A percentile compares a stretch with the other conserved stretches of the same genome.
phyloP scores from a whole-genome alignment of 306 rosid species.

The Purshia tridentata region DNA sequence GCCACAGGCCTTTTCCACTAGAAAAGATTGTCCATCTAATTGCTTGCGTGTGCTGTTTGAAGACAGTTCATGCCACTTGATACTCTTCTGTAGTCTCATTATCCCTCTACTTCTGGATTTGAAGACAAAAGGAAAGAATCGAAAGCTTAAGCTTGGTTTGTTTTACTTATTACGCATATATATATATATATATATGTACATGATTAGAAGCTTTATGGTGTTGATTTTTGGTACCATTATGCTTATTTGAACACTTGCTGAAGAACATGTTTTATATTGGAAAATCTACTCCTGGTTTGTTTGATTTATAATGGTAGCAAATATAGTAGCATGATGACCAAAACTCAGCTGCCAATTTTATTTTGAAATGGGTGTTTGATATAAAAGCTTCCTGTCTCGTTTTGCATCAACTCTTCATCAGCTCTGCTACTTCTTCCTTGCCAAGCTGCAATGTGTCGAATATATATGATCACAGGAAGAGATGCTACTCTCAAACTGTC shows the following conservation, averaged over 20 bases:
- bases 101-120: neutral
- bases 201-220: neutral
- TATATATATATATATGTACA: neutral
- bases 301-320: neutral
- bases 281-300: neutral
- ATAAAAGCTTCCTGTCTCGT: neutral
- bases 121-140: neutral
- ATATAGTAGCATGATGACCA: neutral
- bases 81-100: neutral
- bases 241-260: neutral
- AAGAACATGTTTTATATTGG: neutral
- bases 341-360: neutral
- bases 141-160: neutral
- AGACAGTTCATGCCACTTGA: neutral
- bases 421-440: neutral
- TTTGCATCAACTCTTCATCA: no score
- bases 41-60: constrained; percentile 11
- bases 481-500: no score
- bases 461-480: no score
- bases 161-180: neutral
- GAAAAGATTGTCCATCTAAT: neutral
- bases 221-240: neutral
- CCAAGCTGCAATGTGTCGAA: no score
- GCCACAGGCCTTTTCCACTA: constrained; percentile 13
- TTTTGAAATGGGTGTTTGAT: neutral